Conservation (phyloP, 305 asterid species). For the Fraxinus angustifolia region DNA sequence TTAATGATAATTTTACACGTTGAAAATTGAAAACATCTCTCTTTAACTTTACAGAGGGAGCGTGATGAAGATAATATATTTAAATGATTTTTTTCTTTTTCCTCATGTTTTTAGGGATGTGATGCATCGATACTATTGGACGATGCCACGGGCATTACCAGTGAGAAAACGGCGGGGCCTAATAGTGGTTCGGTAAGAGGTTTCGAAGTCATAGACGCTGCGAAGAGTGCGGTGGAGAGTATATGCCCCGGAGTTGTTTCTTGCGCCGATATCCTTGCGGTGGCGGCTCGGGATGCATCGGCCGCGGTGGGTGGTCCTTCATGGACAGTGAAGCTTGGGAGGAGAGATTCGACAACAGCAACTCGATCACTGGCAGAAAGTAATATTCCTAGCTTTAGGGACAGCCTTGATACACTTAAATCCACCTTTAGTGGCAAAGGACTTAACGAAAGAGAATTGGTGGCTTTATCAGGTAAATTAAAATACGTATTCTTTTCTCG, state of each 20-base stretch:
- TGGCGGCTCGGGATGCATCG: neutral
- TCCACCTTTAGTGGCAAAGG: slow-evolving; percentile 16
- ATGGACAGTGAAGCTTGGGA: slow-evolving; percentile 35
- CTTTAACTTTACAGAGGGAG: neutral
- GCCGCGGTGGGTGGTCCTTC: slow-evolving; percentile 41
- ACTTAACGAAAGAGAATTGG: slow-evolving; percentile 27
- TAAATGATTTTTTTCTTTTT: neutral
- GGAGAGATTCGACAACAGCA: slow-evolving; percentile 35
- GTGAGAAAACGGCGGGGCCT: neutral
- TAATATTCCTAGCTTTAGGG: slow-evolving; percentile 23
- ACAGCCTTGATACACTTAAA: slow-evolving; percentile 6
- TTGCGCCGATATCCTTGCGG: neutral
- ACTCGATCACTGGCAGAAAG: slow-evolving; percentile 20
- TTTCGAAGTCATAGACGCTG: neutral
- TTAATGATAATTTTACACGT: neutral
- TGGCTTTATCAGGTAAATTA: slow-evolving; percentile 29
- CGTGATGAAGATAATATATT: neutral
- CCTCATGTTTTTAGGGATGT: neutral
- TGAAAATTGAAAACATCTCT: neutral
- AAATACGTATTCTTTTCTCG: neutral
- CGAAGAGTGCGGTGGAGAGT: neutral
- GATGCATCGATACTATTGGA: neutral
- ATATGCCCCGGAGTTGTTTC: slow-evolving; percentile 1
- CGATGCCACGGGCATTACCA: neutral
- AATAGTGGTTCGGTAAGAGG: neutral